These are phyloP conservation scores for Xylaria multiplex DNA, from an alignment of 2,329 filamentous ascomycete species.

Conservation along the genomic window DNA sequence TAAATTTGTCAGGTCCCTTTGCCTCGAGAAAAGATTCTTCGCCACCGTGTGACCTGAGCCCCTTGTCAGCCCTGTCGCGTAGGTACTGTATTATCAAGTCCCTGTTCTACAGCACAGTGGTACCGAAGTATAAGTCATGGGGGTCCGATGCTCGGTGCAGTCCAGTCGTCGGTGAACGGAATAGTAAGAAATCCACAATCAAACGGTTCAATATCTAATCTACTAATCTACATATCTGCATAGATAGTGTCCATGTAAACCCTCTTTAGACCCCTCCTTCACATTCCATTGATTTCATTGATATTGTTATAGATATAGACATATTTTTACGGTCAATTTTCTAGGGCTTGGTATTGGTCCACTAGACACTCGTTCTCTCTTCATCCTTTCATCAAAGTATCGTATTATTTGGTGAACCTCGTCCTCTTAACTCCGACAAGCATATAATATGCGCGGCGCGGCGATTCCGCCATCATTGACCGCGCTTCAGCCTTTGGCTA, in stretches of 20 bases:
- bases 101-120: background rate
- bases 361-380: conserved; percentile 10
- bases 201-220: conserved; percentile 20
- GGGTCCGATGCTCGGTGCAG: conserved; percentile 23
- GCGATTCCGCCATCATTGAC: conserved; percentile 43
- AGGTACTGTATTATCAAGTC: background rate
- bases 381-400: conserved; percentile 16
- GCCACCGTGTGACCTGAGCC: conserved; percentile 31
- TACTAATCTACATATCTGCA: background rate
- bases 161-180: conserved; percentile 5
- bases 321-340: conserved; percentile 1
- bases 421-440: conserved; percentile 8
- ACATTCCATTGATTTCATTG: conserved; percentile 9
- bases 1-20: conserved; percentile 33
- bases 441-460: conserved; percentile 45
- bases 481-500: conserved; percentile 45
- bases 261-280: conserved; percentile 13
- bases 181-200: conserved; percentile 8
- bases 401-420: conserved; percentile 16
- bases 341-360: conserved; percentile 1
- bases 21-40: conserved; percentile 34
- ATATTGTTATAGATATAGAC: conserved; percentile 26
- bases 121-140: conserved; percentile 6
- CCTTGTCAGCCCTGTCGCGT: conserved; percentile 29
- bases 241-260: conserved; percentile 1